Conservation (phyloP, 805 yeast species). For the Metschnikowia aberdeeniae region DNA sequence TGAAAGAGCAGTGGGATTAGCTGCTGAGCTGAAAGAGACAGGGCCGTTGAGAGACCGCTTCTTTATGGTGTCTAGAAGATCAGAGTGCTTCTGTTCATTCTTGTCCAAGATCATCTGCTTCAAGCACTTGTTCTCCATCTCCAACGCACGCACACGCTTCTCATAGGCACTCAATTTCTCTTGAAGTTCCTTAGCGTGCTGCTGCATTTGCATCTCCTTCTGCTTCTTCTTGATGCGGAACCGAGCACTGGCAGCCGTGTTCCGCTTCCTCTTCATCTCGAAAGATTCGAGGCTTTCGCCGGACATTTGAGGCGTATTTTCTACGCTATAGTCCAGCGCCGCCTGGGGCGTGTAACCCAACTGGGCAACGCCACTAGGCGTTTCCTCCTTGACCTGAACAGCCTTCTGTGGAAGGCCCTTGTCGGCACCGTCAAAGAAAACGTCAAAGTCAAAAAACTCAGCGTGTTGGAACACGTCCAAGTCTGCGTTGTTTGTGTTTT, state of each 20-base stretch:
- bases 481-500: conserved; percentile 21
- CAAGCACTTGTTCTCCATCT: conserved; percentile 88
- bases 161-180: conserved; percentile 65
- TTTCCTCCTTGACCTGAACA: conserved; percentile 7
- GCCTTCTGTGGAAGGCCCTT: conserved; percentile 3
- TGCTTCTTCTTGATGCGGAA: conserved; percentile 88
- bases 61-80: conserved; percentile 27
- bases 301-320: not conserved
- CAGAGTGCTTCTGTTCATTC: conserved; percentile 38
- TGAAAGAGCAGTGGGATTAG: not conserved
- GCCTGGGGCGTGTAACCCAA: not conserved
- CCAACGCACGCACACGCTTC: conserved; percentile 72
- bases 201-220: conserved; percentile 89
- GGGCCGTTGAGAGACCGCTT: conserved; percentile 18
- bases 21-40: not conserved
- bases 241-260: conserved; percentile 92
- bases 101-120: conserved; percentile 81
- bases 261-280: conserved; percentile 75
- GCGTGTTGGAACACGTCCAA: conserved; percentile 38
- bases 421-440: conserved; percentile 21
- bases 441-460: conserved; percentile 40
- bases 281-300: conserved; percentile 1
- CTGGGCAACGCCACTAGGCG: not conserved
- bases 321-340: not conserved
- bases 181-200: conserved; percentile 65